Evolutionary conservation across 2,329 filamentous ascomycete genomes (phyloP).

Genomic region (Hypoxylon sp.): DNA sequence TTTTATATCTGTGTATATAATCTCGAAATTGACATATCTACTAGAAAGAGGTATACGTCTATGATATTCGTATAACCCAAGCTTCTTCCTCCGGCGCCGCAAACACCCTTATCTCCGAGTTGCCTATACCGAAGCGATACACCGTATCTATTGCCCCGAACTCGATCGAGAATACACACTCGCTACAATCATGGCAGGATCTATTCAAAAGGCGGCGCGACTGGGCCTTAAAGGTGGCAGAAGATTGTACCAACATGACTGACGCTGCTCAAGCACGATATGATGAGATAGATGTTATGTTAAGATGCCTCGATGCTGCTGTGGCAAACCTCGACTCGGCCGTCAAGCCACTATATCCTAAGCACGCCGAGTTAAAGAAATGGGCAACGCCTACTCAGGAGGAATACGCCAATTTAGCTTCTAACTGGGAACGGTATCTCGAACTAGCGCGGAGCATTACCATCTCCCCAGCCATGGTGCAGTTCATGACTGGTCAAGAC

Average conservation of each 20-base stretch:
- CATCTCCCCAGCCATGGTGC: slow-evolving; percentile 76
- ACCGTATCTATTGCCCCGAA: slow-evolving; percentile 81
- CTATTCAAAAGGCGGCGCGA: slow-evolving; percentile 84
- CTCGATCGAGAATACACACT: slow-evolving; percentile 82
- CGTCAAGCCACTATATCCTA: slow-evolving; percentile 79
- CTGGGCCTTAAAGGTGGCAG: slow-evolving; percentile 82
- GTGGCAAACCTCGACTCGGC: slow-evolving; percentile 87
- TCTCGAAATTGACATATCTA: slow-evolving; percentile 5
- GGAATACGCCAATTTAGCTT: slow-evolving; percentile 76
- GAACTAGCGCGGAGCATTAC: slow-evolving; percentile 74
- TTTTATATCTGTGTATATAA: slow-evolving; percentile 26
- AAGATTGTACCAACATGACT: slow-evolving; percentile 78
- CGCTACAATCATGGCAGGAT: slow-evolving; percentile 88
- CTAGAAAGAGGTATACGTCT: slow-evolving; percentile 91
- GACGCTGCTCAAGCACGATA: slow-evolving; percentile 75
- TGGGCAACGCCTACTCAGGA: slow-evolving; percentile 78
- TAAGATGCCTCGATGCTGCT: slow-evolving; percentile 85
- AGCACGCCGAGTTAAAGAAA: slow-evolving; percentile 77
- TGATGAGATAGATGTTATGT: slow-evolving; percentile 80
- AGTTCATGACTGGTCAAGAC: slow-evolving; percentile 72
- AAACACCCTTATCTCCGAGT: slow-evolving; percentile 63
- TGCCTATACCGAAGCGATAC: slow-evolving; percentile 69
- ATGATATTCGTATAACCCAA: slow-evolving; percentile 83
- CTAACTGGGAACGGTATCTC: slow-evolving; percentile 78
- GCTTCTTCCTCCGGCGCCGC: slow-evolving; percentile 64